Percentiles rank a stretch among this genome's conserved stretches.
phyloP scores from a whole-genome alignment of 768 basidiomycete genomes.

The Flagelloscypha sp. region DNA sequence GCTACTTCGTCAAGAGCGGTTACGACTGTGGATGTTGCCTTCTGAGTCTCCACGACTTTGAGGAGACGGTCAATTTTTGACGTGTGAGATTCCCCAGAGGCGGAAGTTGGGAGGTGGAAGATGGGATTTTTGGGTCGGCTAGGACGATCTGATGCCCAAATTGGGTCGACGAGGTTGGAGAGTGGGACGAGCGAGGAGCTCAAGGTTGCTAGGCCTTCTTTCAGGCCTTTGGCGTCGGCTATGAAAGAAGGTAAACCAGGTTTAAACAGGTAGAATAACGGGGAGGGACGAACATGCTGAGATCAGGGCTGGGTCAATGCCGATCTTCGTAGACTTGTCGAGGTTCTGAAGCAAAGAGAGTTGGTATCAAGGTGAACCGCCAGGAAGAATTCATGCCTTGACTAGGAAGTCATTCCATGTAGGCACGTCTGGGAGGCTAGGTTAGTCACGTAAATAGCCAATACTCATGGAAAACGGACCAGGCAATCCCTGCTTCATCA shows the following conservation, averaged over 20 bases:
- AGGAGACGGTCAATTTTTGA: conserved; percentile 66
- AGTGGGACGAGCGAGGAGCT: conserved; percentile 63
- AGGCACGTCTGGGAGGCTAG: conserved; percentile 54
- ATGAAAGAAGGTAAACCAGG: conserved; percentile 1
- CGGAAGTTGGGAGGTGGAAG: conserved; percentile 58
- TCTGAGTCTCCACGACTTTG: conserved; percentile 54
- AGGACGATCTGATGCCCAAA: conserved; percentile 69
- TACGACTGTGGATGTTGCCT: conserved; percentile 60
- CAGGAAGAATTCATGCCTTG: conserved; percentile 38
- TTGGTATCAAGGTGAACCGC: conserved; percentile 3
- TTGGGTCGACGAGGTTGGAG: conserved; percentile 58
- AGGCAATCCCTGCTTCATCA: conserved; percentile 89
- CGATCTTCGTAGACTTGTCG: conserved; percentile 53
- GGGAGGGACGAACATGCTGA: conserved; percentile 46
- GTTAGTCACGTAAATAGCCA: conserved; percentile 10
- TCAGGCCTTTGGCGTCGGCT: conserved; percentile 62
- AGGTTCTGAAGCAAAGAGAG: conserved; percentile 43
- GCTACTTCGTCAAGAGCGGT: conserved; percentile 92
- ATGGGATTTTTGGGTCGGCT: conserved; percentile 57
- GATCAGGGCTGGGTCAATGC: conserved; percentile 77
- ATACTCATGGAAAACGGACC: conserved; percentile 32
- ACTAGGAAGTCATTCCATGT: conserved; percentile 84
- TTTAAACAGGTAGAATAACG: background rate
- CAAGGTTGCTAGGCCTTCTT: conserved; percentile 42
- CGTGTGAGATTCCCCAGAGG: conserved; percentile 45